Evolutionary conservation across 2,329 filamentous ascomycete genomes (phyloP), one percentile per base, ranked within the genome.

Genomic region (Nothophoma quercina): DNA sequence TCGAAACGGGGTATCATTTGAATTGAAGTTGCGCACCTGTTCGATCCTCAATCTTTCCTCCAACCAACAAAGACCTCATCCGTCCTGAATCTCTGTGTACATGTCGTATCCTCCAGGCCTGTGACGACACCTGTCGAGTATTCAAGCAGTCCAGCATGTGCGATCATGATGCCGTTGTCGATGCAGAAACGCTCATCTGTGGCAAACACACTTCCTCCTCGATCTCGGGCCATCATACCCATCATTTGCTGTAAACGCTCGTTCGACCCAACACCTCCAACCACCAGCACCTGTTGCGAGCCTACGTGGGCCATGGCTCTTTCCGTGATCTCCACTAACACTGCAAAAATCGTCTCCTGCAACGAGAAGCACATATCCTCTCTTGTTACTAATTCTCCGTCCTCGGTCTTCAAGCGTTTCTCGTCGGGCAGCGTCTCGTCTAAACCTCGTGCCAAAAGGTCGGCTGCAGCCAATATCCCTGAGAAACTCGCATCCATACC

Each of bases 141-240:
- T 1, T 93, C 93, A 67, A 97, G 73, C 65, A 99, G 76, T 2
- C 95, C 95, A 2, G 95, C 95, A 74, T 99, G 93, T 1, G 95
- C 95, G 78, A 99, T 99, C 95, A 99, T 99, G 71, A 99, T 98
- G 40, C 95, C 95, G 68, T 99, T 99, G 76, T 99, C 95, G 65
- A 99, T 99, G 73, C 95, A 99, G 74, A 96, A 99, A 36, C 95
- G 83, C 80, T 99, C 95, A 72, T 99, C 95, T 0, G 93, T 98
- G 19, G 95, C 93, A 77, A 90, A 97, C 3, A 98, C 91, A 67
- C 86, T 93, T 4, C 95, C 95, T 45, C 92, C 91, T 29, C 95
- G 81, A 73, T 96, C 93, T 35, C 81, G 81, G 13, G 93, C 93
- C 95, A 99, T 99, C 38, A 89, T 81, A 13, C 91, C 93, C 95